Conservation (phyloP, 495 filamentous ascomycete genomes). For the Evernia prunastri region DNA sequence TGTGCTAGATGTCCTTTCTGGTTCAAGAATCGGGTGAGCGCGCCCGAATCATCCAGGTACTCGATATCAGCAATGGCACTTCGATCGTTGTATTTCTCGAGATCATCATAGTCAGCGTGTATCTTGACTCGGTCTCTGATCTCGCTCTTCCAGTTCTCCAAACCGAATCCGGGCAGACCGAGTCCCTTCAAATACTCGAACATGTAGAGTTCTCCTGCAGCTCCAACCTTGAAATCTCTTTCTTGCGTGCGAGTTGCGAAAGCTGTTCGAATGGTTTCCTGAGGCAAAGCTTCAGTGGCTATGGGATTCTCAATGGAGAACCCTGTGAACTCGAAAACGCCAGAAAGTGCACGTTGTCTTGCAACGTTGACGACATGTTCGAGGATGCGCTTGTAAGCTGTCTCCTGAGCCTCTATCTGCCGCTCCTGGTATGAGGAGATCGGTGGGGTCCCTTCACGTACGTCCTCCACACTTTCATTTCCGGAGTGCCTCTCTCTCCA, state of each 20-base stretch:
- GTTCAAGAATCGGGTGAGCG: too few species aligned
- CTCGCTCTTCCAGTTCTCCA: slow-evolving; percentile 2
- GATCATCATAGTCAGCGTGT: background rate
- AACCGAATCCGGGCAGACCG: background rate
- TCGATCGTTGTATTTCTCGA: too few species aligned
- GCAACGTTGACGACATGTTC: background rate
- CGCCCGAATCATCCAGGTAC: too few species aligned
- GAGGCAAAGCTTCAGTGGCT: background rate
- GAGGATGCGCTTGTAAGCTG: background rate
- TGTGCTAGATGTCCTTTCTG: too few species aligned
- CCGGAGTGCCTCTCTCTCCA: background rate
- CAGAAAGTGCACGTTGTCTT: background rate
- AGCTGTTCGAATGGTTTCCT: background rate
- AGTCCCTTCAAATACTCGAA: background rate
- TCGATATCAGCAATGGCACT: too few species aligned
- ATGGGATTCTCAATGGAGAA: background rate
- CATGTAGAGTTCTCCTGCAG: background rate
- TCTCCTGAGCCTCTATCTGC: background rate
- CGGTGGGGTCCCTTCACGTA: background rate
- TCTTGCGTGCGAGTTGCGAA: background rate
- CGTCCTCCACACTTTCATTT: background rate
- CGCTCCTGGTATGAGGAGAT: background rate
- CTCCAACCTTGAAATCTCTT: background rate
- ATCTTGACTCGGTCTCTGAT: slow-evolving; percentile 1
- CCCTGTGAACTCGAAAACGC: background rate